Conservation (phyloP, 345 rosid species). For the Gossypium anomalum region DNA sequence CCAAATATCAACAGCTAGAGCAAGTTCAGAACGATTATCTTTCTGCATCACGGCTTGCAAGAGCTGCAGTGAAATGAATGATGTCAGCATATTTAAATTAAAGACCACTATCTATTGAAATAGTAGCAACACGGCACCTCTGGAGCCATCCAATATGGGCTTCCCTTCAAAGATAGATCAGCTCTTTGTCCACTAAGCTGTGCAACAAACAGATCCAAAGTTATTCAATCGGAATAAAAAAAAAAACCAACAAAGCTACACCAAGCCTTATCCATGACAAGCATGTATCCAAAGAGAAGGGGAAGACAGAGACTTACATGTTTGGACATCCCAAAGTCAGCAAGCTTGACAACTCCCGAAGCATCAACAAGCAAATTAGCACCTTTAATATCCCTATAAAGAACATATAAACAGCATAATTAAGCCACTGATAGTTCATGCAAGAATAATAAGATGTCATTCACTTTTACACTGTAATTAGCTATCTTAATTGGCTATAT, state of each 20-base stretch:
- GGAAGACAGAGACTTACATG: conserved; percentile 52
- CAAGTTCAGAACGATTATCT: conserved; percentile 68
- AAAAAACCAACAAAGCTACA: not conserved
- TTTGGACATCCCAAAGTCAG: conserved; percentile 97
- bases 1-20: conserved; percentile 97
- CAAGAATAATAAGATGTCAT: not conserved
- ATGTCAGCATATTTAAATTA: conserved; percentile 24
- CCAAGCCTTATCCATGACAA: not conserved
- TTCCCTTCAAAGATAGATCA: conserved; percentile 89
- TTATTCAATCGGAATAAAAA: conserved; percentile 5
- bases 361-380: conserved; percentile 98
- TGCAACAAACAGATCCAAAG: conserved; percentile 20
- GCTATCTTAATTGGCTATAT: not conserved
- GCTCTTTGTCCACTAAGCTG: conserved; percentile 89
- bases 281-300: not conserved
- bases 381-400: conserved; percentile 88
- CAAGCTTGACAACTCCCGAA: conserved; percentile 88
- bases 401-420: conserved; percentile 15
- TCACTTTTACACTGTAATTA: not conserved
- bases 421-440: conserved; percentile 10
- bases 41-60: conserved; percentile 89
- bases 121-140: conserved; percentile 50
- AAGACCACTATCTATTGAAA: conserved; percentile 17
- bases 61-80: conserved; percentile 45
- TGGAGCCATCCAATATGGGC: conserved; percentile 99